Percentiles rank a stretch among this genome's conserved stretches.
These are phyloP conservation scores for Fusarium begoniae DNA, from an alignment of 2,329 filamentous ascomycete species.

Conservation along the genomic window DNA sequence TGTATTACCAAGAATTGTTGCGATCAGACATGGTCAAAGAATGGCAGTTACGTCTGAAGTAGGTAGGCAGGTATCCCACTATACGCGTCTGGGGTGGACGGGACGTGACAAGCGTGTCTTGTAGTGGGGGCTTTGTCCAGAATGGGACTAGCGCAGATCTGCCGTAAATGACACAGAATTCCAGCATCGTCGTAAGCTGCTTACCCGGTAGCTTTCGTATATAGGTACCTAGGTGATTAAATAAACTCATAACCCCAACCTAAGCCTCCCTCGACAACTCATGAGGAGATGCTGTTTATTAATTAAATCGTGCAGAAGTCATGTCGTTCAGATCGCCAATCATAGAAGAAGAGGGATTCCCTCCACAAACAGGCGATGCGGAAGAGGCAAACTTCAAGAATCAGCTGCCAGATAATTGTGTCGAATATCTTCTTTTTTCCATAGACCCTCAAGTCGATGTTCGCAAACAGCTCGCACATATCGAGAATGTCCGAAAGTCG, in stretches of 20 bases:
- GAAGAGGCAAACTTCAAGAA: conserved; percentile 10
- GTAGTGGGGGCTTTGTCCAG: conserved; percentile 3
- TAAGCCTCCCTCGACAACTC: background rate
- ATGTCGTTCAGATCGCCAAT: conserved; percentile 21
- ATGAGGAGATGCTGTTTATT: background rate
- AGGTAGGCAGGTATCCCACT: conserved; percentile 19
- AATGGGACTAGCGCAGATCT: conserved; percentile 14
- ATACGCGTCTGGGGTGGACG: conserved; percentile 30
- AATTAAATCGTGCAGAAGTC: background rate
- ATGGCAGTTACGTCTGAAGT: background rate
- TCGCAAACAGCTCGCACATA: conserved; percentile 66
- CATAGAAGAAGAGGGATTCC: background rate
- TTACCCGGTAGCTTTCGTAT: conserved; percentile 24
- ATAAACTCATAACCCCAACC: conserved; percentile 1
- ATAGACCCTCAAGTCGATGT: conserved; percentile 65
- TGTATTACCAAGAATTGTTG: background rate
- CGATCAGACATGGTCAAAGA: background rate
- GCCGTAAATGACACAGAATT: background rate
- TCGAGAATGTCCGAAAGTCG: conserved; percentile 78
- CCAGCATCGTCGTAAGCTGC: background rate
- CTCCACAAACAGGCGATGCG: background rate
- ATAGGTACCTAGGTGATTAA: background rate
- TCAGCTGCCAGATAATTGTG: conserved; percentile 78
- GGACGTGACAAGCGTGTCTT: conserved; percentile 30
- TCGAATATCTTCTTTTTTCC: conserved; percentile 85